These are phyloP conservation scores for Gaertneriomyces sp. DNA, from an alignment of 192 early-diverging fungal species.

Conservation along the genomic window DNA sequence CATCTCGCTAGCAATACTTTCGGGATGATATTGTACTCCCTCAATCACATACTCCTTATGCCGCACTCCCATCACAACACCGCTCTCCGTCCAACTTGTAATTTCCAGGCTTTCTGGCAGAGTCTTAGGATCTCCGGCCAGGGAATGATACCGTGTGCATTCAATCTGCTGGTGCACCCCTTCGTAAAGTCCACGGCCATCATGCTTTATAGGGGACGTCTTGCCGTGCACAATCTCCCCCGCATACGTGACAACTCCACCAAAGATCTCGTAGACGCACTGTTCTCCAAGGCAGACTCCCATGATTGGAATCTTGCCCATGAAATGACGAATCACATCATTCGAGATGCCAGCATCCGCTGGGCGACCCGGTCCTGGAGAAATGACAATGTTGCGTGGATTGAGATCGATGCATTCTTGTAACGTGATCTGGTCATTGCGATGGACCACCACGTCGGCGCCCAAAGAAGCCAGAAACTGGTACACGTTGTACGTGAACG, in stretches of 20 bases:
- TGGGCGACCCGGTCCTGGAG: slow-evolving; percentile 94
- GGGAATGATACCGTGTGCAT: slow-evolving; percentile 94
- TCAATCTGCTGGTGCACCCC: slow-evolving; percentile 80
- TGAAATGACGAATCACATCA: slow-evolving; percentile 79
- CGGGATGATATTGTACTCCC: slow-evolving; percentile 98
- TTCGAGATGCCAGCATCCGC: slow-evolving; percentile 88
- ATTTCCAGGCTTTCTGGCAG: slow-evolving; percentile 71
- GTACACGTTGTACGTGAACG: slow-evolving; percentile 98
- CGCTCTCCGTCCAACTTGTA: slow-evolving; percentile 78
- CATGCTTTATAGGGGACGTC: slow-evolving; percentile 84
- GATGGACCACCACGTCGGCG: slow-evolving; percentile 85
- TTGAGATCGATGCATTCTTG: slow-evolving; percentile 76
- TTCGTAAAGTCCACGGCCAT: slow-evolving; percentile 82
- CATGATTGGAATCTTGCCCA: slow-evolving; percentile 92
- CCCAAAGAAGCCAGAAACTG: slow-evolving; percentile 89
- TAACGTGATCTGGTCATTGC: slow-evolving; percentile 92
- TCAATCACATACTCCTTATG: slow-evolving; percentile 87
- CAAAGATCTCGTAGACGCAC: slow-evolving; percentile 95
- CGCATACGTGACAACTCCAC: slow-evolving; percentile 85
- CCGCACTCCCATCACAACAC: slow-evolving; percentile 93
- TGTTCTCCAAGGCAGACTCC: slow-evolving; percentile 98
- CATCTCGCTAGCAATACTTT: slow-evolving; percentile 92
- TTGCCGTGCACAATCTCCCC: slow-evolving; percentile 99
- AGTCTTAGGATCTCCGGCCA: slow-evolving; percentile 80
- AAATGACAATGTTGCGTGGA: slow-evolving; percentile 92